Evolutionary conservation across 2,329 filamentous ascomycete genomes (phyloP).

Genomic region (Ceratocystiopsis brevicomis): DNA sequence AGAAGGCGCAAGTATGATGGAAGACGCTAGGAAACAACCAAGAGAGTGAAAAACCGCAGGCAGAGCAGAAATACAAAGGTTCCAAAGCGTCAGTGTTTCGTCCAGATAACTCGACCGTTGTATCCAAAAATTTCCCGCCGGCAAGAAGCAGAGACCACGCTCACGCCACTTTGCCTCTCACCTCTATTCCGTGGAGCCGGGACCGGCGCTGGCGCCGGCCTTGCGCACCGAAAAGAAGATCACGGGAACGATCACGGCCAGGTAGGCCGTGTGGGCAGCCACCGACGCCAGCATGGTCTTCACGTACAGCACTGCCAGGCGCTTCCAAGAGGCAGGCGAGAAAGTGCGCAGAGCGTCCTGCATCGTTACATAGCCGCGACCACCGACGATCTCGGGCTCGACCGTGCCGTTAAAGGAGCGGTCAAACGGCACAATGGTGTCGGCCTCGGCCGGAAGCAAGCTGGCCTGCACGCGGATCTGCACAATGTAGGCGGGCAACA

Average conservation of each 20-base stretch:
- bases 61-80: too few relatives aligned
- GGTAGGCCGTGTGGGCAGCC: conserved; percentile 26
- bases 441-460: conserved; percentile 60
- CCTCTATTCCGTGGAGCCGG: too few relatives aligned
- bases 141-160: too few relatives aligned
- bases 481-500: conserved; percentile 59
- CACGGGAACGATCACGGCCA: conserved; percentile 32
- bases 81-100: too few relatives aligned
- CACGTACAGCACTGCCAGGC: conserved; percentile 54
- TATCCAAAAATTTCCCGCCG: too few relatives aligned
- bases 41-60: too few relatives aligned
- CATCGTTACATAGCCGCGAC: conserved; percentile 51
- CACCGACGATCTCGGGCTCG: conserved; percentile 54
- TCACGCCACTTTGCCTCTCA: too few relatives aligned
- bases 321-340: conserved; percentile 48
- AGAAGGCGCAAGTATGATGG: too few relatives aligned
- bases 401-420: conserved; percentile 65
- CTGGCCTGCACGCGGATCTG: conserved; percentile 74
- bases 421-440: conserved; percentile 80
- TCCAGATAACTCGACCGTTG: too few relatives aligned
- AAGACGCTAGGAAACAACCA: too few relatives aligned
- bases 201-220: conserved; percentile 6
- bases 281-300: conserved; percentile 46
- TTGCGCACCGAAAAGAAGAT: conserved; percentile 22
- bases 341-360: conserved; percentile 66